These are phyloP conservation scores for Raffaelea deltoideospora DNA, from an alignment of 2,329 filamentous ascomycete species.

Conservation along the genomic window DNA sequence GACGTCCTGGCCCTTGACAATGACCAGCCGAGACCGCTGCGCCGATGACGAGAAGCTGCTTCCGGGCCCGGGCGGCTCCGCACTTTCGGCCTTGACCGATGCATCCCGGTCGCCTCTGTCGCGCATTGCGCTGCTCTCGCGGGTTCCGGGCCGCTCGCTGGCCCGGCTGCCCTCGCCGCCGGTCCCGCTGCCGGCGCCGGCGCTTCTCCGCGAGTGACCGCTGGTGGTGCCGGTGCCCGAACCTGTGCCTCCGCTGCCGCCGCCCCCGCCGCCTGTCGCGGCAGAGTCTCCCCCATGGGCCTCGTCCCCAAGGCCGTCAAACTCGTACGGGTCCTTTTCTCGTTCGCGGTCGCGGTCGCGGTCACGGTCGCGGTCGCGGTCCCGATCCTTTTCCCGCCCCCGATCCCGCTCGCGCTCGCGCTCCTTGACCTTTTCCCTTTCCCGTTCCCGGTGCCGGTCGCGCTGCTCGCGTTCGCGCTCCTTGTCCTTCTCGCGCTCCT, in stretches of 20 bases:
- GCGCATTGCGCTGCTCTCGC: constrained; percentile 20
- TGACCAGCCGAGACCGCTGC: constrained; percentile 36
- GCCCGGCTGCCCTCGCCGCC: background rate
- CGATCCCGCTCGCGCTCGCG: constrained; percentile 10
- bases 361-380: constrained; percentile 13
- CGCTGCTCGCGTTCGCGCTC: constrained; percentile 5
- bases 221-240: constrained; percentile 24
- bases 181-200: constrained; percentile 13
- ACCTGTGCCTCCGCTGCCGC: constrained; percentile 26
- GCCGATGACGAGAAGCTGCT: constrained; percentile 19
- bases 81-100: constrained; percentile 40
- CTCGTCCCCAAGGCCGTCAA: constrained; percentile 26
- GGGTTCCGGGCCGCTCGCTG: constrained; percentile 17
- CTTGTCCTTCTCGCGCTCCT: constrained; percentile 10
- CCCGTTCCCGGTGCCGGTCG: constrained; percentile 5
- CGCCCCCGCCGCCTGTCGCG: constrained; percentile 25
- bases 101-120: constrained; percentile 34
- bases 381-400: constrained; percentile 11
- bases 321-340: constrained; percentile 21
- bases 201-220: constrained; percentile 20
- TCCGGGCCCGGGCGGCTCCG: constrained; percentile 30
- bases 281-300: too few relatives aligned
- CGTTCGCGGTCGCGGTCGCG: constrained; percentile 17
- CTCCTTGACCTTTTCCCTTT: constrained; percentile 10
- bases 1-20: constrained; percentile 47